These are phyloP conservation scores for Eimeria acervulina DNA, from an alignment of 169 alveolate species.

Conservation along the genomic window DNA sequence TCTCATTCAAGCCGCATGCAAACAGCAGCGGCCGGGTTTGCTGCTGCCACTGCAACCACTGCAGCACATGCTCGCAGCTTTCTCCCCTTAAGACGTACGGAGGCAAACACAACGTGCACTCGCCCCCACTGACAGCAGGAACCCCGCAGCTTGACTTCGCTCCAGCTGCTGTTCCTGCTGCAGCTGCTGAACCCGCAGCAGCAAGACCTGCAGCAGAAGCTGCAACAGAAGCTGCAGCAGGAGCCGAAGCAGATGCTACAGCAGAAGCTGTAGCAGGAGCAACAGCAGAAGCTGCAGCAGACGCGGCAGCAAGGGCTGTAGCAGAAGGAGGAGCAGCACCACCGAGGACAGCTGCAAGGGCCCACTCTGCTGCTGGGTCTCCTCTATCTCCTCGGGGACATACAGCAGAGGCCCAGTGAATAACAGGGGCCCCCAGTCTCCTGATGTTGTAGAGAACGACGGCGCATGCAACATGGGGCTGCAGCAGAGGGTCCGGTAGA, in stretches of 20 bases:
- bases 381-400: conserved; percentile 9
- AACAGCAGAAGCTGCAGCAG: not conserved
- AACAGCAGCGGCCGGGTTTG: not conserved
- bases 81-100: conserved; percentile 28
- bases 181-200: conserved; percentile 10
- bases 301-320: not conserved
- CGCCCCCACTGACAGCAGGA: not conserved
- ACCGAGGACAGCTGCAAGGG: conserved; percentile 16
- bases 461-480: conserved; percentile 64
- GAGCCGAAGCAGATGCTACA: not conserved
- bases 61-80: conserved; percentile 53
- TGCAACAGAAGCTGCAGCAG: not conserved
- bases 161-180: not conserved
- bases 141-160: not conserved
- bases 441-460: conserved; percentile 72
- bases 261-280: not conserved
- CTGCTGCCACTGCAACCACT: conserved; percentile 75
- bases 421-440: conserved; percentile 30
- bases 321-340: not conserved
- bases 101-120: not conserved
- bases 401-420: conserved; percentile 52
- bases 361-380: conserved; percentile 59
- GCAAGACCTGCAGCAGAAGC: not conserved
- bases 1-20: conserved; percentile 73
- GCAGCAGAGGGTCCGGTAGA: conserved; percentile 59